Conservation (phyloP, 805 yeast genomes). For the Kodamaea leandrae region DNA sequence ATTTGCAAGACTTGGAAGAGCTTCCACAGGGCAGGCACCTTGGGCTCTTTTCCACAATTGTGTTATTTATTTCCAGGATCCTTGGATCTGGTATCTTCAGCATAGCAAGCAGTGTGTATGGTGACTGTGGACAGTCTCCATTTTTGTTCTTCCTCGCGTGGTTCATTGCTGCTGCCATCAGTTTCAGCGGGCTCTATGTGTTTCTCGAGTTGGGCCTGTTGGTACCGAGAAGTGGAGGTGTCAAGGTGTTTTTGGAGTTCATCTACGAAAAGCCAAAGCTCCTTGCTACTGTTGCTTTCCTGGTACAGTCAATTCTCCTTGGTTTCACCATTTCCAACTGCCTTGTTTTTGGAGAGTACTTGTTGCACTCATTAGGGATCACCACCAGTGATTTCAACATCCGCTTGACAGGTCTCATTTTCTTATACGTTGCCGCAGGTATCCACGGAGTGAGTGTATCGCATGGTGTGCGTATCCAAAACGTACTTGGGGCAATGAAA, state of each 20-base stretch:
- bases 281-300: slow-evolving; percentile 50
- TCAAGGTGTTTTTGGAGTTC: slow-evolving; percentile 68
- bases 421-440: slow-evolving; percentile 27
- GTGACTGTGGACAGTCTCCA: slow-evolving; percentile 67
- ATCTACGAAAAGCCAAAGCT: slow-evolving; percentile 60
- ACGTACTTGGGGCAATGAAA: slow-evolving; percentile 61
- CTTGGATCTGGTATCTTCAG: slow-evolving; percentile 80
- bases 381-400: slow-evolving; percentile 36
- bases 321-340: slow-evolving; percentile 57
- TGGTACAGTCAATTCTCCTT: slow-evolving; percentile 48
- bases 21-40: slow-evolving; percentile 74
- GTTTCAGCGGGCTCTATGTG: slow-evolving; percentile 65
- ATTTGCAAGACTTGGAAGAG: slow-evolving; percentile 43
- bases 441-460: slow-evolving; percentile 60
- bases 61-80: slow-evolving; percentile 64
- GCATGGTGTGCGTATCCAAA: slow-evolving; percentile 61
- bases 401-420: slow-evolving; percentile 32
- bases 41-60: slow-evolving; percentile 64
- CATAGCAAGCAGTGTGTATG: slow-evolving; percentile 62
- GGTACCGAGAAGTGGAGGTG: slow-evolving; percentile 73
- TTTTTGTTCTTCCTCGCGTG: slow-evolving; percentile 59
- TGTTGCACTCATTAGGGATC: slow-evolving; percentile 44
- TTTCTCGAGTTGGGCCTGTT: slow-evolving; percentile 69
- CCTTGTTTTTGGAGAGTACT: slow-evolving; percentile 61
- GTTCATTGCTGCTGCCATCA: slow-evolving; percentile 57